These are phyloP conservation scores for Selenicereus undatus DNA, from an alignment of 148 eudicot genomes.

Conservation along the genomic window DNA sequence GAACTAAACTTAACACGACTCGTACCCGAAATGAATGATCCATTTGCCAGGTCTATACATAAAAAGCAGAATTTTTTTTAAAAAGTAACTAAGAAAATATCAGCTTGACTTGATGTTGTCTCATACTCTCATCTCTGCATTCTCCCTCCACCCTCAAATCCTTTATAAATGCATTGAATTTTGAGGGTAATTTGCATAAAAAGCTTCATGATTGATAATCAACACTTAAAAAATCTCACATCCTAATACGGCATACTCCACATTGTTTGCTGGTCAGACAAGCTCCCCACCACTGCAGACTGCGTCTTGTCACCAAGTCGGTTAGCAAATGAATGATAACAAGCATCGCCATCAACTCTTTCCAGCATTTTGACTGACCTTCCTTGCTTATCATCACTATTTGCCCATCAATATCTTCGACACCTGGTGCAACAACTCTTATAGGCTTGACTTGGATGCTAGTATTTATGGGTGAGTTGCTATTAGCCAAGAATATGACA, in stretches of 20 bases:
- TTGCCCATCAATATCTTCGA: constrained; percentile 57
- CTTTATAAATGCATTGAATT: too few species aligned
- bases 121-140: neutral
- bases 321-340: constrained; percentile 47
- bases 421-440: constrained; percentile 50
- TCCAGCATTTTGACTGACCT: constrained; percentile 44
- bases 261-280: constrained; percentile 35
- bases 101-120: neutral
- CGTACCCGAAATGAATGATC: too few species aligned
- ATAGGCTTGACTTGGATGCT: constrained; percentile 34
- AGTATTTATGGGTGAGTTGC: constrained; percentile 12
- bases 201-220: too few species aligned
- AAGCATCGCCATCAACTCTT: constrained; percentile 41
- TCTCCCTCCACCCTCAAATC: too few species aligned
- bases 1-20: too few species aligned
- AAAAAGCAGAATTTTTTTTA: too few species aligned
- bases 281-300: constrained; percentile 64
- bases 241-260: neutral
- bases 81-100: neutral
- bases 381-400: constrained; percentile 42
- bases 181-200: neutral
- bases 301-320: constrained; percentile 58
- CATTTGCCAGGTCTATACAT: too few species aligned
- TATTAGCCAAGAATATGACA: constrained; percentile 51
- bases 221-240: too few species aligned